Evolutionary conservation across 352 stramenopile species (phyloP), one percentile per base, ranked within the genome.

Genomic region (Globisporangium parvum): DNA sequence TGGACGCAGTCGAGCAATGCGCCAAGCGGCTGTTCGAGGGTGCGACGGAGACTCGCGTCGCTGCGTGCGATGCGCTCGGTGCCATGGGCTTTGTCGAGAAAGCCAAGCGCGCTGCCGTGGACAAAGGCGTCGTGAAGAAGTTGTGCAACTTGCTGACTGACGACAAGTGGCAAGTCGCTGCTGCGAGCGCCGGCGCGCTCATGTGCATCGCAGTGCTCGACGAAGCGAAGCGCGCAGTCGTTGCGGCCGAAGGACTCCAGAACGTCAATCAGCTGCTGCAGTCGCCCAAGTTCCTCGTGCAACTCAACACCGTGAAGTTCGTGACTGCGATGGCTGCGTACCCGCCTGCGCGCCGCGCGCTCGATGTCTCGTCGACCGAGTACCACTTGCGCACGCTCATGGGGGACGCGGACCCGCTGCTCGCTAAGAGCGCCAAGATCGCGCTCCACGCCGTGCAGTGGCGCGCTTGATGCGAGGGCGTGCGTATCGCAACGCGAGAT

Each of bases 271-370:
- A 85, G 48, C 58, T 91, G 39, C 65, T 92, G 60, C 69, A 88
- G 65, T 71, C 77, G 51, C 63, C 71, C 54, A 80, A 77, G 49
- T 51, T 68, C 39, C 65, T 75, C 35, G 59, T 90, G 46, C 77
- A 88, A 59, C 63, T 92, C 50, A 87, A 88, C 60, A 65, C 70
- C 17, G 60, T 78, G 42, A 90, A 92, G 58, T 56, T 92, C 28
- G 63, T 90, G 46, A 65, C 77, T 5, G 69, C 80, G 39, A 63
- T 89, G 51, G 73, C 79, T 33, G 73, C 81, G 52, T 76, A 80
- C 37, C 81, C 81, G 23, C 64, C 68, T 8, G 81, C 79, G 31
- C 64, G 81, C 4, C 54, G 62, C 11, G 49, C 71, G 51, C 69
- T 90, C 41, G 75, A 83, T 51, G 63, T 80, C 17, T 60, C 70